Conservation (phyloP, 495 filamentous ascomycete species). For the Trichocladium uniseriatum region DNA sequence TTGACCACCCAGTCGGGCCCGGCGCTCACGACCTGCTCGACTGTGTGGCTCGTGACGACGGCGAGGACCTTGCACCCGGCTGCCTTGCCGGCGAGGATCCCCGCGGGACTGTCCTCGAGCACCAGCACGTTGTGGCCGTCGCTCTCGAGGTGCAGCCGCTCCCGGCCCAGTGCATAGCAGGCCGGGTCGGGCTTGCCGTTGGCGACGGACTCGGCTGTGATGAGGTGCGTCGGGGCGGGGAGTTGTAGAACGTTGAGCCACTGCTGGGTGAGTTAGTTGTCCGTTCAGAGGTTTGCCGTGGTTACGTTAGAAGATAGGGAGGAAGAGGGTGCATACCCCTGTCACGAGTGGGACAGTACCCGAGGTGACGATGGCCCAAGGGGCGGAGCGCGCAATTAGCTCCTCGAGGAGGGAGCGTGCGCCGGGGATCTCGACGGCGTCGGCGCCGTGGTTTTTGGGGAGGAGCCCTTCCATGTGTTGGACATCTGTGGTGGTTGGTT, state of each 20-base stretch:
- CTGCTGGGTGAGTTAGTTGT: background rate
- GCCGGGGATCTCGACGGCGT: constrained; percentile 77
- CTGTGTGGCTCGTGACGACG: constrained; percentile 75
- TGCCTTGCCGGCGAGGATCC: constrained; percentile 76
- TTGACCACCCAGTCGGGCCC: constrained; percentile 82
- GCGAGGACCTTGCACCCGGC: constrained; percentile 84
- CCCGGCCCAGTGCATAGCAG: constrained; percentile 68
- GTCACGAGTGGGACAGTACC: constrained; percentile 72
- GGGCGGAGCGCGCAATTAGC: constrained; percentile 40
- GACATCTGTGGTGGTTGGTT: constrained; percentile 50
- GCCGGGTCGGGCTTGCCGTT: constrained; percentile 82
- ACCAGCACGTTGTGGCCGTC: constrained; percentile 52
- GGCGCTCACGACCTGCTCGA: constrained; percentile 58
- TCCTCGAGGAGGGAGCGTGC: constrained; percentile 36
- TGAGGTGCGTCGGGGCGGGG: constrained; percentile 60
- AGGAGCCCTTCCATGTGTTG: constrained; percentile 67
- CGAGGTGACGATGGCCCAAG: constrained; percentile 91
- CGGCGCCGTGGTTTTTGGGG: constrained; percentile 61
- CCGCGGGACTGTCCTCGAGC: constrained; percentile 89
- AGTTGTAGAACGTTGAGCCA: constrained; percentile 77
- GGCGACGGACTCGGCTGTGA: constrained; percentile 78
- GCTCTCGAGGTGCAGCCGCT: constrained; percentile 47
- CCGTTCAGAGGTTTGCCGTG: background rate
- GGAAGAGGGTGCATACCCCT: constrained; percentile 32
- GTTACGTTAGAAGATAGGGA: background rate